These are phyloP conservation scores for Cordyceps pruinosa DNA, from an alignment of 2,329 filamentous ascomycete genomes.

Conservation along the genomic window DNA sequence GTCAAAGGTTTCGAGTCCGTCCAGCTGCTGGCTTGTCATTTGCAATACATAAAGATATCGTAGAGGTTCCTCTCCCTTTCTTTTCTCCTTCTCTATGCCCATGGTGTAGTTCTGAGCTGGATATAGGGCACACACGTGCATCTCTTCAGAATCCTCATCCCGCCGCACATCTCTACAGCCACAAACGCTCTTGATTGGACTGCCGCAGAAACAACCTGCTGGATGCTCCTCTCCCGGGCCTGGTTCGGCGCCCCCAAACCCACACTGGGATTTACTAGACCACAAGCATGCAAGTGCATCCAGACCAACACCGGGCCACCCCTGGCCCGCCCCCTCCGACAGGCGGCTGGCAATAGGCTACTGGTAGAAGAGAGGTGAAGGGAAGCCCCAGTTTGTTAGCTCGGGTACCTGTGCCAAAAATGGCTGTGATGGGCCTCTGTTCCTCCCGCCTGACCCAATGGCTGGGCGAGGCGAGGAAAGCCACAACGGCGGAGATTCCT, in stretches of 20 bases:
- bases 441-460: not conserved
- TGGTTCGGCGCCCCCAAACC: constrained; percentile 10
- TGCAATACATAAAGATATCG: not conserved
- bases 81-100: too few species aligned
- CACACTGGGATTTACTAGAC: not conserved
- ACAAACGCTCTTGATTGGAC: not conserved
- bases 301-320: constrained; percentile 10
- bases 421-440: not conserved
- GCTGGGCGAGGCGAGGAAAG: not conserved
- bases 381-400: constrained; percentile 6
- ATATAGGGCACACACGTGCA: too few species aligned
- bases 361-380: not conserved
- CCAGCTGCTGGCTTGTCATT: not conserved
- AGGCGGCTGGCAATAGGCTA: too few species aligned
- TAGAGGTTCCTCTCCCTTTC: too few species aligned
- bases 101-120: too few species aligned
- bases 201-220: too few species aligned
- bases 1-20: not conserved
- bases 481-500: not conserved
- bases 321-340: constrained; percentile 12
- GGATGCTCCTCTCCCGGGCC: not conserved
- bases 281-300: not conserved
- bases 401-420: constrained; percentile 11
- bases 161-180: not conserved
- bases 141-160: too few species aligned